Evolutionary conservation across 208 protist species (phyloP), one percentile per base, ranked within the genome.

Genomic region (Leishmania tarentolae): DNA sequence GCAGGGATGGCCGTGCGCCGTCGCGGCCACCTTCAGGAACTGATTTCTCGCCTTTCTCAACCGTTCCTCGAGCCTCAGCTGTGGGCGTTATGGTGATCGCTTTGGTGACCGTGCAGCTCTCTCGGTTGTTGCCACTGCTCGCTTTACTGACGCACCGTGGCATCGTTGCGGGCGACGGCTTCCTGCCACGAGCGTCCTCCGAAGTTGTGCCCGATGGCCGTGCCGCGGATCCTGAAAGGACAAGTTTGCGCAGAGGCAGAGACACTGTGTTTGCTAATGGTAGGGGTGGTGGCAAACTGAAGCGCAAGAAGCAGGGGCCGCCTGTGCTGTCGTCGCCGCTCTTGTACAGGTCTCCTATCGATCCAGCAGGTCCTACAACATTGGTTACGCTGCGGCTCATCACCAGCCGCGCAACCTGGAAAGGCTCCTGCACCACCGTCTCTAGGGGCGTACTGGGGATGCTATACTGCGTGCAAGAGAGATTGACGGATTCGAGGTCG

Each of bases 351-450:
- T 69, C 24, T 5, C 78, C 66, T 47, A 86, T 66, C 21, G 78
- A 56, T 19, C 76, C 76, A 44, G 46, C 76, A 1, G 61, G 76
- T 11, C 76, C 76, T 28, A 79, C 59, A 46, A 44, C 21, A 35
- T 76, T 79, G 40, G 73, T 47, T 11, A 70, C 78, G 47, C 71
- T 61, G 31, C 56, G 31, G 21, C 59, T 19, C 1, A 80, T 42
- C 40, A 61, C n/a, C 3, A 81, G 37, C 0, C 65, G 42, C 0
- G 56, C 71, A 6, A 65, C 42, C 1, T 68, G 82, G 37, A 82
- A 82, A 1, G 82, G 78, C n/a, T 86, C 82, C 72, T 86, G 82
- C 73, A 86, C 44, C 44, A 86, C 82, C 35, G 78, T 72, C 35
- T 86, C 82, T 11, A 75, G 50, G 19, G 28, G 72, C 0, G 57